phyloP scores from a whole-genome alignment of 495 filamentous ascomycete species.

The Penicillium salamii region DNA sequence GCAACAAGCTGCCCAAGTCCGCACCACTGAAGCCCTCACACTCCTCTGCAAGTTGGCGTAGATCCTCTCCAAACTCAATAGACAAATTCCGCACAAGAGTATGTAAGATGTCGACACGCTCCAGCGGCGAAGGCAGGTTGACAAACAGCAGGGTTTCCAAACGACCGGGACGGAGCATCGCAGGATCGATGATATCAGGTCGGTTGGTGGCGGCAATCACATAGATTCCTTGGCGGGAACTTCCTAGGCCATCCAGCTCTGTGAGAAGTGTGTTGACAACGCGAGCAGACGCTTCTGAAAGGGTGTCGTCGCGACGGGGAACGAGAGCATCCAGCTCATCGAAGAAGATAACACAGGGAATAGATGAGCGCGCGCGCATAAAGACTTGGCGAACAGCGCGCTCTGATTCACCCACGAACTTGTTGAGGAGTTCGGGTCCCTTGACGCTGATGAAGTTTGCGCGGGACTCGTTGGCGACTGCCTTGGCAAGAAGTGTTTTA shows the following conservation, averaged over 20 bases:
- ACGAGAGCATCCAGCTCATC: conserved; percentile 94
- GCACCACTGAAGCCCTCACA: conserved; percentile 90
- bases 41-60: conserved; percentile 59
- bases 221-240: conserved; percentile 80
- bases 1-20: conserved; percentile 75
- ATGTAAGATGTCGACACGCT: conserved; percentile 80
- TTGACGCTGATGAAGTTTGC: conserved; percentile 99
- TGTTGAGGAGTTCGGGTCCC: conserved; percentile 90
- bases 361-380: conserved; percentile 75
- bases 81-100: conserved; percentile 70
- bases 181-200: conserved; percentile 93
- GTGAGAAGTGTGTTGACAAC: conserved; percentile 98
- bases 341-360: conserved; percentile 96
- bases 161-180: conserved; percentile 89
- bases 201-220: conserved; percentile 94
- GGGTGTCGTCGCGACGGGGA: conserved; percentile 74
- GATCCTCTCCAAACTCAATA: conserved; percentile 43
- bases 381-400: conserved; percentile 92
- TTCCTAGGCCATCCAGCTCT: conserved; percentile 81
- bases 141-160: conserved; percentile 89
- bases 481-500: conserved; percentile 94
- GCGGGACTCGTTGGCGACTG: conserved; percentile 89
- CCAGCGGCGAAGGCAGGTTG: conserved; percentile 74
- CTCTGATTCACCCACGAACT: conserved; percentile 95
- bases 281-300: conserved; percentile 78